Base-by-base conservation (phyloP, 208 protist genomes). In the Trypanosoma grayi region DNA sequence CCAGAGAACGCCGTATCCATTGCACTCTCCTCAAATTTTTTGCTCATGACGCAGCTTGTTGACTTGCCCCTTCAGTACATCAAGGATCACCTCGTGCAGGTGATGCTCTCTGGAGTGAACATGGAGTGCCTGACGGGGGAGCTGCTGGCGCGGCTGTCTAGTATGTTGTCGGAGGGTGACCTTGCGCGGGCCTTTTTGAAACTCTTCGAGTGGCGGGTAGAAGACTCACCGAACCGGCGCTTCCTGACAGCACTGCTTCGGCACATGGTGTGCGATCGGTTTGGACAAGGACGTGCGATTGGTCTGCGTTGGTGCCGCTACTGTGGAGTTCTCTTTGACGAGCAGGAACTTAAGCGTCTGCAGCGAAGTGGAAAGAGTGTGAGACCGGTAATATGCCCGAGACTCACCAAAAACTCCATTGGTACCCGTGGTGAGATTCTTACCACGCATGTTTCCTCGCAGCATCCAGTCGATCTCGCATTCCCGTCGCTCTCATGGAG, bases 231-330 rank as follows among this genome's bases (percentile, higher is more conserved):
- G 0, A 90, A 88, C 50, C 81, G 86, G 10, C 53, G 60, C 10
- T 88, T 93, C 48, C 51, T 90, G 7, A 74, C 76, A 18, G 73
- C 80, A 10, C 34, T 93, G 33, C 63, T 90, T 30, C 75, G 83
- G 22, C 81, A 85, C 40, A 70, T 81, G 34, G 72, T 77, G 2
- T 70, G 55, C 22, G 71, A 78, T 45, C 79, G 72, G 16, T 57
- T 83, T 33, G 59, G 50, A 14, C 33, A 70, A 37, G 18, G 50
- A 30, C 30, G 52, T 1, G 27, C 55, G 8, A 72, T 34, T 31
- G 64, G 79, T 3, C 59, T 89, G 56, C 55, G 75, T 33, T 92
- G 85, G 85, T 92, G 85, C 53, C 59, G 79, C 24, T 50, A 87
- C 48, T 92, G 85, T 51, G 72, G 59, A 22, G 60, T 51, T 8